Conservation (phyloP, 176 grass and related monocot species). For the Puya raimondii region DNA sequence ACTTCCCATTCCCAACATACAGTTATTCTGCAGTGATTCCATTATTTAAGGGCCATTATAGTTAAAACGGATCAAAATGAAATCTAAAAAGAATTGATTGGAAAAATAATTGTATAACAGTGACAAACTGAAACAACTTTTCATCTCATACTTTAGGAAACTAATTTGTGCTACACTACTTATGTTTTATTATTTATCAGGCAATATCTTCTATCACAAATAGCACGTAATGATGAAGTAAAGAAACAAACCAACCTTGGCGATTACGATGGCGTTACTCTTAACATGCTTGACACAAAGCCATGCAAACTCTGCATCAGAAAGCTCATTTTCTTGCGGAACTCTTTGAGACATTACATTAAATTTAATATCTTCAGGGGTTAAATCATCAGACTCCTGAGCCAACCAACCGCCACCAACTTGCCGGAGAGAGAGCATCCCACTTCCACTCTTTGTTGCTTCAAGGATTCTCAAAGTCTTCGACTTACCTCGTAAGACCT, state of each 20-base stretch:
- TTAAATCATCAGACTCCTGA: constrained; percentile 64
- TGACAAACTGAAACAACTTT: no score
- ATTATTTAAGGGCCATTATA: no score
- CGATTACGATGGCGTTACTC: constrained; percentile 93
- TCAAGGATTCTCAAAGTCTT: constrained; percentile 80
- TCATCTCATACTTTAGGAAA: no score
- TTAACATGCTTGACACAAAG: constrained; percentile 97
- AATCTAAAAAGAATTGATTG: no score
- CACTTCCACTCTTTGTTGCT: constrained; percentile 59
- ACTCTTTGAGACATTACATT: constrained; percentile 30
- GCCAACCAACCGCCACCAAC: constrained; percentile 72
- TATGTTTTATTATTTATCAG: neutral
- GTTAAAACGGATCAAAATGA: no score
- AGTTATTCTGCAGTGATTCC: constrained; percentile 43
- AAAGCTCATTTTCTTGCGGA: constrained; percentile 31
- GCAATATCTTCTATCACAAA: neutral
- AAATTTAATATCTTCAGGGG: constrained; percentile 66
- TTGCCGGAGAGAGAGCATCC: constrained; percentile 63
- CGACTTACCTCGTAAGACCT: constrained; percentile 75
- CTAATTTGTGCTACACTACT: neutral
- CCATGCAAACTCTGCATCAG: constrained; percentile 74
- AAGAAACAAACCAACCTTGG: constrained; percentile 51
- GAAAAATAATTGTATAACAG: no score
- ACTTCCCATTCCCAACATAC: constrained; percentile 96
- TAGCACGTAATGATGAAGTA: neutral